A percentile compares a stretch with the other conserved stretches of the same genome.
Evolutionary conservation across 176 grass and related monocot genomes (phyloP).

Genomic region (Musa beccarii): DNA sequence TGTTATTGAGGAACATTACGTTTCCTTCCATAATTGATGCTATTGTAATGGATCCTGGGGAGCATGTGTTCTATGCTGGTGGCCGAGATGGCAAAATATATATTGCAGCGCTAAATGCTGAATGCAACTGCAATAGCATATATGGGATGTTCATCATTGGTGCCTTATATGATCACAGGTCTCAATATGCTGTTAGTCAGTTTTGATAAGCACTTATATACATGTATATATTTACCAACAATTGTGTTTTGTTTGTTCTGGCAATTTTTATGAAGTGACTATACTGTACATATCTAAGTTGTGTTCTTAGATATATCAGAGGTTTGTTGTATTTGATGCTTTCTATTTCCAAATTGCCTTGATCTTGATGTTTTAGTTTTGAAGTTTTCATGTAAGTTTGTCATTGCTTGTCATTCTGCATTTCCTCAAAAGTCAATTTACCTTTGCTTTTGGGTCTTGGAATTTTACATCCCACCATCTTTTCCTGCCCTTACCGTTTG

Average conservation of each 20-base stretch:
- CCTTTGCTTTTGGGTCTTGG: not conserved
- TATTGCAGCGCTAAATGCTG: constrained; percentile 62
- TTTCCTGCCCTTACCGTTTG: not conserved
- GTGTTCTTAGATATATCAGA: not conserved
- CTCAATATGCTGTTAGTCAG: not conserved
- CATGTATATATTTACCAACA: not conserved
- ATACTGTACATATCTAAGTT: not conserved
- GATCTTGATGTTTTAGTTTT: not conserved
- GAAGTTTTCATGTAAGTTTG: too few relatives aligned
- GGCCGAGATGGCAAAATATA: constrained; percentile 91
- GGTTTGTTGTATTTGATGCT: not conserved
- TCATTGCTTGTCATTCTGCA: too few relatives aligned
- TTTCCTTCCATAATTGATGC: constrained; percentile 55
- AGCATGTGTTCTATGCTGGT: constrained; percentile 86
- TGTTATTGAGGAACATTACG: constrained; percentile 54
- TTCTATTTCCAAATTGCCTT: not conserved
- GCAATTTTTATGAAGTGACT: not conserved
- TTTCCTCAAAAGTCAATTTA: not conserved
- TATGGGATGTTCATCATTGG: constrained; percentile 46
- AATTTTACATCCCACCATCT: not conserved
- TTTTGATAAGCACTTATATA: not conserved
- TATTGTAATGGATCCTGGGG: constrained; percentile 50
- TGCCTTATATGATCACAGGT: constrained; percentile 66
- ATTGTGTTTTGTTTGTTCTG: not conserved
- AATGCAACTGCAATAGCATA: constrained; percentile 33